phyloP scores from a whole-genome alignment of 2,329 filamentous ascomycete species.

The Arthrobotrys conoides region DNA sequence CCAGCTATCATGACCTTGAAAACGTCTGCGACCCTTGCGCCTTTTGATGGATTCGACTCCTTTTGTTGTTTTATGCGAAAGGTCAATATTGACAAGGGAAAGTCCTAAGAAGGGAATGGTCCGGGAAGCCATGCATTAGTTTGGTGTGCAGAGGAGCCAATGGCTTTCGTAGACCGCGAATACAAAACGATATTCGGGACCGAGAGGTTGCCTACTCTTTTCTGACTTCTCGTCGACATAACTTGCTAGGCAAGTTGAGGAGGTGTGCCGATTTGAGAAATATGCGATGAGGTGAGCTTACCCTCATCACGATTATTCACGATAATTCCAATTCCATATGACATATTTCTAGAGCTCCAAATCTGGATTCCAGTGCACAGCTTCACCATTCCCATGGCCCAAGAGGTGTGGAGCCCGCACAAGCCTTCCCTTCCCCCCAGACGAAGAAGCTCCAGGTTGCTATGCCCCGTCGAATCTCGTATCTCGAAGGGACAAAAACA shows the following conservation, averaged over 20 bases:
- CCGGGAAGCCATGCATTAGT: conserved; percentile 48
- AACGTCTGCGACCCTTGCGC: conserved; percentile 26
- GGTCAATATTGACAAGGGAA: conserved; percentile 29
- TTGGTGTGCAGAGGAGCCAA: conserved; percentile 27
- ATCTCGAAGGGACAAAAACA: conserved; percentile 21
- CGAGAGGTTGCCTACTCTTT: conserved; percentile 37
- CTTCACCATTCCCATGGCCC: neutral
- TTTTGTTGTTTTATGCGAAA: conserved; percentile 38
- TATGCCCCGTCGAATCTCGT: conserved; percentile 42
- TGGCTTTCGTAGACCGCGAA: conserved; percentile 37
- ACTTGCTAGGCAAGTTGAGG: conserved; percentile 37
- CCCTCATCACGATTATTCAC: conserved; percentile 17
- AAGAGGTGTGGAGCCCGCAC: neutral
- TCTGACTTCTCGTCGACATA: conserved; percentile 27
- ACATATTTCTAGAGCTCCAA: neutral
- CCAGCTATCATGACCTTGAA: conserved; percentile 26
- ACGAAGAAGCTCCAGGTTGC: conserved; percentile 19
- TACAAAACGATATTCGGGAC: conserved; percentile 31
- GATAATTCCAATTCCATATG: conserved; percentile 12
- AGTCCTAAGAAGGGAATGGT: conserved; percentile 50
- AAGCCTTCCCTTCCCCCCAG: conserved; percentile 10
- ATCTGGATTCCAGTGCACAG: neutral
- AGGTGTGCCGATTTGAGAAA: conserved; percentile 14
- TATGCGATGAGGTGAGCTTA: conserved; percentile 18
- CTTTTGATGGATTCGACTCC: conserved; percentile 5